Evolutionary conservation across 2,329 filamentous ascomycete genomes (phyloP).

Genomic region (Didymella pinodella): DNA sequence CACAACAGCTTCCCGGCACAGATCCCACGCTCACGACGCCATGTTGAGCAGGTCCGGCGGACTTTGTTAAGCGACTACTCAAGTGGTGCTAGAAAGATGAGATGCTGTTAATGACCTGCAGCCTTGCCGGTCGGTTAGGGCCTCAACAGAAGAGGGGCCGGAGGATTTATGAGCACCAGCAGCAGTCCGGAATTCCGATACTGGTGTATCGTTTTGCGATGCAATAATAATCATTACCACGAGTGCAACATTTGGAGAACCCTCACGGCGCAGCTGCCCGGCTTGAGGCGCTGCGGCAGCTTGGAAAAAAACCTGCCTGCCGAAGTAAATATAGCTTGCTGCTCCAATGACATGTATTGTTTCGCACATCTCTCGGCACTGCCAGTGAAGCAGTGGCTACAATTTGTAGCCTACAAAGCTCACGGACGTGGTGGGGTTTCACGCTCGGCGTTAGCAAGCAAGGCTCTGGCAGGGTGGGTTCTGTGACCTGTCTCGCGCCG

Average conservation of each 20-base stretch:
- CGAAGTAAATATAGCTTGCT: slow-evolving; percentile 8
- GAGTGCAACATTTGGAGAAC: slow-evolving; percentile 33
- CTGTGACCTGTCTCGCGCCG: slow-evolving; percentile 37
- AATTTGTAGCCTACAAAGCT: slow-evolving; percentile 4
- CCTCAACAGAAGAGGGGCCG: slow-evolving; percentile 36
- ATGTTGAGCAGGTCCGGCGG: slow-evolving; percentile 16
- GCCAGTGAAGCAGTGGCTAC: slow-evolving; percentile 24
- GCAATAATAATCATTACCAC: slow-evolving; percentile 25
- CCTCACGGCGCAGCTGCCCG: slow-evolving; percentile 26
- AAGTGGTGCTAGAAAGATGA: slow-evolving; percentile 5
- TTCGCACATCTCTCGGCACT: slow-evolving; percentile 17
- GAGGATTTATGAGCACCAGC: slow-evolving; percentile 25
- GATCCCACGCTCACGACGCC: slow-evolving; percentile 23
- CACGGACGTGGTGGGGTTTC: slow-evolving; percentile 38
- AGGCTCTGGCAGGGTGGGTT: slow-evolving; percentile 34
- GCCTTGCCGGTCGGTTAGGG: slow-evolving; percentile 23
- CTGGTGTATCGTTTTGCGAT: slow-evolving; percentile 25
- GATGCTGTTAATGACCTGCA: slow-evolving; percentile 21
- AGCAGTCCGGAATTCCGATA: slow-evolving; percentile 22
- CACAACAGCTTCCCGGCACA: slow-evolving; percentile 7
- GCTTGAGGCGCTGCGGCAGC: slow-evolving; percentile 26
- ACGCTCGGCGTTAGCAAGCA: slow-evolving; percentile 42
- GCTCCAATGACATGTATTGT: slow-evolving; percentile 7
- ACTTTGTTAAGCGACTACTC: slow-evolving; percentile 21
- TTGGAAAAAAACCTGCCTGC: slow-evolving; percentile 26